Base-by-base conservation (phyloP, 2,329 filamentous ascomycete species). In the Scedosporium minutisporum region DNA sequence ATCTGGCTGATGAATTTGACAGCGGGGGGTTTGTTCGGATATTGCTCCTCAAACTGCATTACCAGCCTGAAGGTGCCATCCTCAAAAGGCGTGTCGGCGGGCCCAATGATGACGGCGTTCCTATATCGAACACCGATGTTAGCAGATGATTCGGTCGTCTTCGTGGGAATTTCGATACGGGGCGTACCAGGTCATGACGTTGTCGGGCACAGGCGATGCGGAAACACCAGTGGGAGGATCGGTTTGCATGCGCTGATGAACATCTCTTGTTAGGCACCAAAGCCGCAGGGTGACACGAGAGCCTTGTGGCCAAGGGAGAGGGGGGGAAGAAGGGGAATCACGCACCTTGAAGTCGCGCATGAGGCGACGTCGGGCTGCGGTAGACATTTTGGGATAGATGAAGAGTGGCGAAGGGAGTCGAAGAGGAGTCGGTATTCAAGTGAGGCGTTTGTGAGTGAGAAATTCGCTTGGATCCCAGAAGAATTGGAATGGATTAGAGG, bases 321-420 rank as follows among this genome's bases (percentile, higher is more conserved):
- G 57, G 57, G 58, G 42, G 61, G 6, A 6, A 57, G 41, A n/a
- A 21, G 64, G 67, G 6, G 51, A 14, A 18, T 55, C 27, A 73
- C 84, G 65, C 75, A 96, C 92, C 89, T 97, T 97, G 85, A 97
- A 97, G 81, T 97, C 95, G 75, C 95, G 90, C 95, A 99, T 97
- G 76, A 99, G 82, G 74, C 95, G 91, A 74, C 95, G 90, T 74
- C 95, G 89, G 69, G 95, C 95, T 69, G 93, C 90, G 66, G 95
- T 97, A 71, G 93, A 97, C 93, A 81, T 82, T 14, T 10, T 23
- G 6, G 23, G 6, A 27, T 3, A 38, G 64, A 59, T 72, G 68
- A 65, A 53, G 58, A 27, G 23, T 7, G 58, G 23, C n/a, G 46
- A 44, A 53, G 42, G 33, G 29, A 33, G 33, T 38, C 33, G 33